These are phyloP conservation scores for Penicillium angulare DNA, from an alignment of 495 filamentous ascomycete genomes.

Conservation along the genomic window DNA sequence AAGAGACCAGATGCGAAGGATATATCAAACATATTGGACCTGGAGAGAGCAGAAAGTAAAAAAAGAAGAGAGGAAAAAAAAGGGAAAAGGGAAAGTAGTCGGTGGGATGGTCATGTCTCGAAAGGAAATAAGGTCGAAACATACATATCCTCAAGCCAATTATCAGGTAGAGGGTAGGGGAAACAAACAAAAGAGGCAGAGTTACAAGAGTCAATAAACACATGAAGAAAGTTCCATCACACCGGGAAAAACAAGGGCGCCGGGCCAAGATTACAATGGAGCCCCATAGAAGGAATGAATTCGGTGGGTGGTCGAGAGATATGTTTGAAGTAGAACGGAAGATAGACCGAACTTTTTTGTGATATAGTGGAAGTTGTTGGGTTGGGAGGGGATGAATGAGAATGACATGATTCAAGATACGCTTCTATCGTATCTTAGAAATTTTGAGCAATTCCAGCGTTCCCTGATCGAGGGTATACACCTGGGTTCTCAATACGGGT, in stretches of 20 bases:
- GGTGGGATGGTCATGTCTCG: no score
- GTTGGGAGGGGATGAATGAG: neutral
- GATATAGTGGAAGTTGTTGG: no score
- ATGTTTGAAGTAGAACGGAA: neutral
- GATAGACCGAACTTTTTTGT: constrained; percentile 14
- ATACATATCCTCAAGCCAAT: constrained; percentile 11
- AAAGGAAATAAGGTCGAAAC: constrained; percentile 1
- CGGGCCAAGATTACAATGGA: constrained; percentile 9
- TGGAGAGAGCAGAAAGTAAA: neutral
- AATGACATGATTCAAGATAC: neutral
- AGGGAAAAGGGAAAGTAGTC: neutral
- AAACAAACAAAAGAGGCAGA: constrained; percentile 1
- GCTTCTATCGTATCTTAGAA: constrained; percentile 54
- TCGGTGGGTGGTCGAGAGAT: constrained; percentile 15
- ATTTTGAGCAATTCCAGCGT: constrained; percentile 96
- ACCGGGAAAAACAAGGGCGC: constrained; percentile 23
- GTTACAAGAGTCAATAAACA: constrained; percentile 23
- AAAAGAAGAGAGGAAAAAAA: constrained; percentile 6
- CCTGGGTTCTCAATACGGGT: constrained; percentile 88
- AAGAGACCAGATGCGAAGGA: constrained; percentile 23
- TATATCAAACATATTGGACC: constrained; percentile 28
- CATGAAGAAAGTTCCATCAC: constrained; percentile 28
- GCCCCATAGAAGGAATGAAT: constrained; percentile 20
- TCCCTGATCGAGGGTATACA: constrained; percentile 84
- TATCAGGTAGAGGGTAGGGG: constrained; percentile 1